phyloP scores from a whole-genome alignment of 164 flowering plant genomes.

The Warburgia ugandensis region DNA sequence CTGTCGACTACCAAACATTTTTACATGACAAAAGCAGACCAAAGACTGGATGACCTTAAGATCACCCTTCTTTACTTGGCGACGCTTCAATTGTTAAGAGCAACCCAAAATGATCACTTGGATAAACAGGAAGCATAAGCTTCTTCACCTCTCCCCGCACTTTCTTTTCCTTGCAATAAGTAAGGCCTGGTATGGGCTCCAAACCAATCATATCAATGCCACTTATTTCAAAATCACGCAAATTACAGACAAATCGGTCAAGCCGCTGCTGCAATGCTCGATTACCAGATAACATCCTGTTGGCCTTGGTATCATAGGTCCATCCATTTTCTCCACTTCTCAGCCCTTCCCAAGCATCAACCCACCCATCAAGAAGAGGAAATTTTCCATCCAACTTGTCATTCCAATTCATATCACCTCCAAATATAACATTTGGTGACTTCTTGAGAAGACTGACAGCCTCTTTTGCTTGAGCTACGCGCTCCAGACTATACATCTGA shows the following conservation, averaged over 20 bases:
- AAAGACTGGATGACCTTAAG: neutral
- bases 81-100: conserved; percentile 37
- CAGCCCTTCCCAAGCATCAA: conserved; percentile 73
- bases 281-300: conserved; percentile 80
- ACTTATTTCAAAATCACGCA: conserved; percentile 51
- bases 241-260: conserved; percentile 59
- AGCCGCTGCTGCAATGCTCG: conserved; percentile 67
- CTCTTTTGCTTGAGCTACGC: conserved; percentile 13
- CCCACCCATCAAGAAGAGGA: conserved; percentile 70
- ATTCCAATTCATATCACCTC: conserved; percentile 99
- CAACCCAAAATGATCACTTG: conserved; percentile 95
- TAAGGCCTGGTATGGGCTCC: conserved; percentile 69
- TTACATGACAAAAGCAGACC: neutral
- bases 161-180: conserved; percentile 72
- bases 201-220: conserved; percentile 70
- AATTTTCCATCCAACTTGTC: conserved; percentile 77
- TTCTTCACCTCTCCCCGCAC: conserved; percentile 39
- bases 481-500: conserved; percentile 45
- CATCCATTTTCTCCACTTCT: conserved; percentile 74
- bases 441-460: conserved; percentile 40
- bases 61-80: neutral
- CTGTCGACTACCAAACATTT: neutral
- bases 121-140: conserved; percentile 78
- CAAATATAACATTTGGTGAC: conserved; percentile 58
- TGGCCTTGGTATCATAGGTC: conserved; percentile 91